A percentile compares a stretch with the other conserved stretches of the same genome.
Conservation (phyloP, 495 filamentous ascomycete species). For the Tuber magnatum region DNA sequence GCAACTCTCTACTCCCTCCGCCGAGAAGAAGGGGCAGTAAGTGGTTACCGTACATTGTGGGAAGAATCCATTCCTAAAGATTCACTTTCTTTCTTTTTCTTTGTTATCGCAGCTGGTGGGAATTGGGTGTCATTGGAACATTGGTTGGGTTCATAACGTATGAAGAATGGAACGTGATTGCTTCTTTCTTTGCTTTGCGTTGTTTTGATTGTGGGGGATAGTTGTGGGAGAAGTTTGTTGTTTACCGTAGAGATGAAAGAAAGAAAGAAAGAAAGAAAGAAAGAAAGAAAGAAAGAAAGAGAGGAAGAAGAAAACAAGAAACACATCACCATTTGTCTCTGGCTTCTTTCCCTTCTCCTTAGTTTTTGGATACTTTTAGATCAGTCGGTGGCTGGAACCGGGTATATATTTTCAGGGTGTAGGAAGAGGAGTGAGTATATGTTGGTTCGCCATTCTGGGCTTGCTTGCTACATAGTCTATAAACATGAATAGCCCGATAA, state of each 20-base stretch:
- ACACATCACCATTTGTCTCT: neutral
- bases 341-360: neutral
- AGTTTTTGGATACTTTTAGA: neutral
- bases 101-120: neutral
- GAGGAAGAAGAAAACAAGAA: neutral
- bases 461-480: neutral
- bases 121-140: neutral
- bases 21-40: slow-evolving; percentile 25
- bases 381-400: neutral
- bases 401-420: neutral
- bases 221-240: neutral
- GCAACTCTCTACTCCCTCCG: slow-evolving; percentile 17
- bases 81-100: neutral
- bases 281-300: neutral
- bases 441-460: neutral
- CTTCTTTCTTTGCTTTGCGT: neutral
- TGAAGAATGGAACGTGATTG: neutral
- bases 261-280: neutral
- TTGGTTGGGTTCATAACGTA: neutral
- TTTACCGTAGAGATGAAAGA: neutral
- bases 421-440: neutral
- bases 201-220: neutral
- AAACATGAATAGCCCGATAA: neutral
- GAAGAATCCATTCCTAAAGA: neutral
- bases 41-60: neutral